phyloP scores from a whole-genome alignment of 2,329 filamentous ascomycete genomes.

The Ascochyta clinopodiicola region DNA sequence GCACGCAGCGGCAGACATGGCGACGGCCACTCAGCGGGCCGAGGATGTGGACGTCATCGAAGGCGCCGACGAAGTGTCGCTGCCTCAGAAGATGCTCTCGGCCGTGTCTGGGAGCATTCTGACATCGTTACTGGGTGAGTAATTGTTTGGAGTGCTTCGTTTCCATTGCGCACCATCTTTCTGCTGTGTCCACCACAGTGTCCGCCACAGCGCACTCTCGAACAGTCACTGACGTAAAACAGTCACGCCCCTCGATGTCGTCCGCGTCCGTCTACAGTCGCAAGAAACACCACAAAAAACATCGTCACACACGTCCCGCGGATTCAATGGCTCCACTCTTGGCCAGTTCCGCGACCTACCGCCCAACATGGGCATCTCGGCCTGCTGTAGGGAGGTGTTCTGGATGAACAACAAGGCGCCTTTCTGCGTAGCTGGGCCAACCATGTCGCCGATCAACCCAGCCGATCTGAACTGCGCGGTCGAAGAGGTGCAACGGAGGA shows the following conservation, averaged over 20 bases:
- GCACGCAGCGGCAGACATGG: slow-evolving; percentile 29
- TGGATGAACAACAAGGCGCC: slow-evolving; percentile 88
- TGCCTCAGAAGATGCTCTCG: slow-evolving; percentile 91
- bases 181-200: slow-evolving; percentile 8
- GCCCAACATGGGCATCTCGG: slow-evolving; percentile 86
- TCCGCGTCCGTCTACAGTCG: slow-evolving; percentile 91
- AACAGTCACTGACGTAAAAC: slow-evolving; percentile 21
- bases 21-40: slow-evolving; percentile 39
- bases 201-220: neutral
- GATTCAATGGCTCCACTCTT: slow-evolving; percentile 38
- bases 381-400: slow-evolving; percentile 96
- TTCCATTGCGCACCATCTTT: neutral
- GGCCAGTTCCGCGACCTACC: slow-evolving; percentile 71
- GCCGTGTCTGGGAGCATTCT: slow-evolving; percentile 89
- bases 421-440: slow-evolving; percentile 75
- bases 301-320: slow-evolving; percentile 60
- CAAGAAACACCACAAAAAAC: slow-evolving; percentile 64
- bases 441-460: slow-evolving; percentile 53
- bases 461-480: slow-evolving; percentile 74
- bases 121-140: slow-evolving; percentile 83
- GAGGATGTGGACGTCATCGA: slow-evolving; percentile 51
- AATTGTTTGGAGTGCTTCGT: neutral
- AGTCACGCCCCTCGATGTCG: slow-evolving; percentile 97
- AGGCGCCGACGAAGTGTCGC: slow-evolving; percentile 71
- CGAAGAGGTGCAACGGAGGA: slow-evolving; percentile 82